phyloP scores from a whole-genome alignment of 2,329 filamentous ascomycete genomes.

The Onygenales sp. region DNA sequence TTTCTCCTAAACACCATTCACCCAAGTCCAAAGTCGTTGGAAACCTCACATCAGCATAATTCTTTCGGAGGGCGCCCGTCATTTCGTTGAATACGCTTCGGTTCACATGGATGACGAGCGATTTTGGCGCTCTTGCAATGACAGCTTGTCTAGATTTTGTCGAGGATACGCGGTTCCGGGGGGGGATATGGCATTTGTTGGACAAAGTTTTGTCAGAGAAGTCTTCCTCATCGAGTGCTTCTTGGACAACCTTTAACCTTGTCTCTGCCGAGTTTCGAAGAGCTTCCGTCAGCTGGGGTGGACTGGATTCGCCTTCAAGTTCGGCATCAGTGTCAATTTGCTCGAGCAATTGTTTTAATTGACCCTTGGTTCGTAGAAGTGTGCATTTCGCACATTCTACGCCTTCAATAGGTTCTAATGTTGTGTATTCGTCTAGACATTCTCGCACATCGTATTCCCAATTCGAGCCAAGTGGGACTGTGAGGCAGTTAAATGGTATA shows the following conservation, averaged over 20 bases:
- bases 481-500: conserved; percentile 89
- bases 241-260: conserved; percentile 57
- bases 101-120: conserved; percentile 79
- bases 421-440: conserved; percentile 74
- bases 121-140: conserved; percentile 70
- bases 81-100: conserved; percentile 81
- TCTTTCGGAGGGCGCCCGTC: conserved; percentile 74
- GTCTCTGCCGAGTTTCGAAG: conserved; percentile 34
- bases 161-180: conserved; percentile 60
- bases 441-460: conserved; percentile 64
- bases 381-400: conserved; percentile 92
- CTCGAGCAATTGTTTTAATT: conserved; percentile 43
- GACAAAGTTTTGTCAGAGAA: conserved; percentile 61
- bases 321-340: conserved; percentile 30
- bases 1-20: conserved; percentile 72
- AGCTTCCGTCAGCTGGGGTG: conserved; percentile 23
- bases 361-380: conserved; percentile 49
- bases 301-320: conserved; percentile 12
- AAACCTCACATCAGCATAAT: conserved; percentile 69
- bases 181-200: conserved; percentile 55
- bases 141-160: conserved; percentile 88
- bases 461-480: conserved; percentile 64
- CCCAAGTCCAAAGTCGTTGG: conserved; percentile 65
- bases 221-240: conserved; percentile 67
- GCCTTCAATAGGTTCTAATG: conserved; percentile 74